Evolutionary conservation across 2,329 filamentous ascomycete species (phyloP).

Genomic region (Exophiala spinifera): DNA sequence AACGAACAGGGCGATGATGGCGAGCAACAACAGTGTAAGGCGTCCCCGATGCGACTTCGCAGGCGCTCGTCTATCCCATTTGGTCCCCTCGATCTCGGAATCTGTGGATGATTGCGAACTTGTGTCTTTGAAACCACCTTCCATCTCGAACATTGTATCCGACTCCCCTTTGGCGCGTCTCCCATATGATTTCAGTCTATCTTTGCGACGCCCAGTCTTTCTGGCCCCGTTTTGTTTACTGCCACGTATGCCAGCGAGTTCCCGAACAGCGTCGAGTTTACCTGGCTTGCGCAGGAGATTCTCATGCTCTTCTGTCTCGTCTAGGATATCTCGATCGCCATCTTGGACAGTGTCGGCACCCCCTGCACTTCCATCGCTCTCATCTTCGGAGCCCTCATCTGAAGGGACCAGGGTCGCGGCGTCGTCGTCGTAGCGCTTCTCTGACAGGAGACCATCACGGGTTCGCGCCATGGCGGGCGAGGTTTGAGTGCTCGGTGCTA

Average conservation of each 20-base stretch:
- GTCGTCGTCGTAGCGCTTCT: constrained; percentile 28
- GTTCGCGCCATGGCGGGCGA: constrained; percentile 10
- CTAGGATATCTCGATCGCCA: constrained; percentile 47
- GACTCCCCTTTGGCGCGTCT: constrained; percentile 55
- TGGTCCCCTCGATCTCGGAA: constrained; percentile 49
- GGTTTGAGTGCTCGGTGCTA: background rate
- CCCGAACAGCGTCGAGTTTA: constrained; percentile 36
- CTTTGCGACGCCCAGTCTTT: constrained; percentile 44
- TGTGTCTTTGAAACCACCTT: constrained; percentile 68
- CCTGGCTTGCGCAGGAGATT: constrained; percentile 43
- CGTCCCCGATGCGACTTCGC: constrained; percentile 29
- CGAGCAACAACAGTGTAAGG: constrained; percentile 27
- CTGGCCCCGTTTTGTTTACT: constrained; percentile 35
- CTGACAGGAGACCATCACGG: constrained; percentile 19
- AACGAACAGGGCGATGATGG: constrained; percentile 53
- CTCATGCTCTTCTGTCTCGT: constrained; percentile 67
- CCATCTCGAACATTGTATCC: constrained; percentile 84
- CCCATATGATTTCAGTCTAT: constrained; percentile 46
- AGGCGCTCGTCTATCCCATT: constrained; percentile 33
- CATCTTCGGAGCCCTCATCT: constrained; percentile 11
- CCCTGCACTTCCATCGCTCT: constrained; percentile 10
- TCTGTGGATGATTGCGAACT: constrained; percentile 60
- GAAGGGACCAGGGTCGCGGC: constrained; percentile 20
- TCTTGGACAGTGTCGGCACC: constrained; percentile 10
- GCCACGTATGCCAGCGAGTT: constrained; percentile 40